These are phyloP conservation scores for Hordeum vulgare DNA, from an alignment of 176 grass and related monocot species.

Conservation along the genomic window DNA sequence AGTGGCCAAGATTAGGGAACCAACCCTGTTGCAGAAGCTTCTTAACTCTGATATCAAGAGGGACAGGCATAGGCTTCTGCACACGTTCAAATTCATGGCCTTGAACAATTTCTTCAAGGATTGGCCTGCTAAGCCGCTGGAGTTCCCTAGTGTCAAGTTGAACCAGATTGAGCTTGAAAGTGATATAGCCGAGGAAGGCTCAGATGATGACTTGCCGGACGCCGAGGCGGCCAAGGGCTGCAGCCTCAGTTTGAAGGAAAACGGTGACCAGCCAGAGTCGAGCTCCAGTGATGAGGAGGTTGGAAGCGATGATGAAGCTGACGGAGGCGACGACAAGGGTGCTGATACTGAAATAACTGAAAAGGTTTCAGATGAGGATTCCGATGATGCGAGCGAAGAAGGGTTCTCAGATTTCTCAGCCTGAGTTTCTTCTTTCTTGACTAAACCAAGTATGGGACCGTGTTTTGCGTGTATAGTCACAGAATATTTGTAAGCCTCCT, in stretches of 20 bases:
- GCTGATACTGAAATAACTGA: too few relatives aligned
- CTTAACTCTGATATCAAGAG: slow-evolving; percentile 65
- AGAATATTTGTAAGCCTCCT: neutral
- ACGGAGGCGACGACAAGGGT: slow-evolving; percentile 1
- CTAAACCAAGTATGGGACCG: neutral
- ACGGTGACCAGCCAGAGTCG: neutral
- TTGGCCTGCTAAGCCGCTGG: slow-evolving; percentile 47
- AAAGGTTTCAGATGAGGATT: neutral
- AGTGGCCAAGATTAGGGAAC: slow-evolving; percentile 40
- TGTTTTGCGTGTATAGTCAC: slow-evolving; percentile 10
- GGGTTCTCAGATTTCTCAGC: neutral
- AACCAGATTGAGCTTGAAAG: slow-evolving; percentile 41
- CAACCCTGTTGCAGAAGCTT: slow-evolving; percentile 85
- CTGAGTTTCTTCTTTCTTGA: neutral
- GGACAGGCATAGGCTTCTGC: slow-evolving; percentile 66
- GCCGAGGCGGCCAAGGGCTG: slow-evolving; percentile 3
- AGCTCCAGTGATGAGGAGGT: slow-evolving; percentile 19
- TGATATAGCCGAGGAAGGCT: slow-evolving; percentile 13
- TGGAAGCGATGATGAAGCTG: neutral
- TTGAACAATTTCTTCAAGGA: slow-evolving; percentile 80
- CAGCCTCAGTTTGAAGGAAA: slow-evolving; percentile 14
- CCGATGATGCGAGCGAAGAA: slow-evolving; percentile 18
- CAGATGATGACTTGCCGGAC: slow-evolving; percentile 23
- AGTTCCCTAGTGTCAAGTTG: slow-evolving; percentile 53
- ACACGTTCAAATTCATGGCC: slow-evolving; percentile 67